These are phyloP conservation scores for Leccinum solheimii DNA, from an alignment of 1,284 basidiomycete genomes.

Conservation along the genomic window DNA sequence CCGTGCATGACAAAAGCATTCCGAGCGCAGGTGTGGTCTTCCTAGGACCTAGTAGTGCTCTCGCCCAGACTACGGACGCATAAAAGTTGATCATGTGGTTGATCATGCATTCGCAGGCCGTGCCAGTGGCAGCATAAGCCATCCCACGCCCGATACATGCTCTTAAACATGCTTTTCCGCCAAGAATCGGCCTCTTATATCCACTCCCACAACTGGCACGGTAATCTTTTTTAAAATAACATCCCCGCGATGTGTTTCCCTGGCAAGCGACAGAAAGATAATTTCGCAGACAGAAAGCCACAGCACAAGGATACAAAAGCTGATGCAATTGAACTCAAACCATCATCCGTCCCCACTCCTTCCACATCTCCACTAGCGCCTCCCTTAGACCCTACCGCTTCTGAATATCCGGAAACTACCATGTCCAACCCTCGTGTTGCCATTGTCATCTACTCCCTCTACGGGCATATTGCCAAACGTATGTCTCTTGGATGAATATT, in stretches of 20 bases:
- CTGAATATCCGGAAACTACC: conserved; percentile 1
- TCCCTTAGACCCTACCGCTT: neutral
- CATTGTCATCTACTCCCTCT: conserved; percentile 82
- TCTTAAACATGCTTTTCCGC: neutral
- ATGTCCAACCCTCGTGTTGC: conserved; percentile 60
- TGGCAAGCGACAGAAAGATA: conserved; percentile 39
- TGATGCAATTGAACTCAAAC: conserved; percentile 6
- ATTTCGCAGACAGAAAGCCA: conserved; percentile 31
- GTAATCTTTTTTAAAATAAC: neutral
- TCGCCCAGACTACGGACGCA: conserved; percentile 7
- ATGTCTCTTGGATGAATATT: conserved; percentile 30
- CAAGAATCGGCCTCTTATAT: neutral
- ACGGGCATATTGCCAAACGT: conserved; percentile 78
- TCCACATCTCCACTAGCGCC: neutral
- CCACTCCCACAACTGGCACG: conserved; percentile 9
- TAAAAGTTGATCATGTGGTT: conserved; percentile 21
- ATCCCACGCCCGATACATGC: conserved; percentile 27
- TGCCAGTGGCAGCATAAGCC: conserved; percentile 6
- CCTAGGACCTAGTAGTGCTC: neutral
- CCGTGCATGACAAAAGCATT: conserved; percentile 9
- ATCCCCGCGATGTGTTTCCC: conserved; percentile 42
- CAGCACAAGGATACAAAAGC: conserved; percentile 22
- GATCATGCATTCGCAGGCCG: conserved; percentile 14
- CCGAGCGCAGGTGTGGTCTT: conserved; percentile 2
- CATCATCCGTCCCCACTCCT: conserved; percentile 12